These are phyloP conservation scores for Hysterangium stoloniferum DNA, from an alignment of 768 basidiomycete genomes.

Conservation along the genomic window DNA sequence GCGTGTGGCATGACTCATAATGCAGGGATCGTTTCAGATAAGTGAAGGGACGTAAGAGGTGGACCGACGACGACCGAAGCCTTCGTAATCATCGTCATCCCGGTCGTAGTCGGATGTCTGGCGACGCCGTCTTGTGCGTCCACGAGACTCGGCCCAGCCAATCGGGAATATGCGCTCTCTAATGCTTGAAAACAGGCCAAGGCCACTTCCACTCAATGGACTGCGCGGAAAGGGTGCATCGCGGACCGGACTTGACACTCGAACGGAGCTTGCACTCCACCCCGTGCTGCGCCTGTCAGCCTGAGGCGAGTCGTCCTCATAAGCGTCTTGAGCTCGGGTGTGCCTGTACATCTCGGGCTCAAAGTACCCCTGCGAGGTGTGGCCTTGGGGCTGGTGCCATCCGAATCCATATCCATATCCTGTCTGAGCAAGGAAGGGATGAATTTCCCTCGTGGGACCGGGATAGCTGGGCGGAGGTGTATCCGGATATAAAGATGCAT, in stretches of 20 bases:
- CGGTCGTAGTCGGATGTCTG: background rate
- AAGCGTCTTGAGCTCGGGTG: background rate
- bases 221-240: background rate
- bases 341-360: background rate
- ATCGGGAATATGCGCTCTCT: slow-evolving; percentile 5
- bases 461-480: slow-evolving; percentile 7
- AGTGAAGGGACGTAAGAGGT: slow-evolving; percentile 10
- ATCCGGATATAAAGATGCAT: background rate
- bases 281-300: slow-evolving; percentile 1
- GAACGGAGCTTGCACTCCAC: slow-evolving; percentile 3
- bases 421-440: background rate
- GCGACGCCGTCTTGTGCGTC: slow-evolving; percentile 4
- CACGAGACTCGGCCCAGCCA: background rate
- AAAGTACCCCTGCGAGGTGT: background rate
- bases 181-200: slow-evolving; percentile 7
- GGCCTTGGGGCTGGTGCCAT: slow-evolving; percentile 7
- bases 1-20: background rate
- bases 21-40: background rate
- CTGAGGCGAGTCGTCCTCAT: background rate
- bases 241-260: background rate
- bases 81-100: background rate
- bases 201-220: background rate
- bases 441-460: background rate
- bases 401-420: slow-evolving; percentile 10
- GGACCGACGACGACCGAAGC: background rate